Base-by-base conservation (phyloP, 2,329 filamentous ascomycete species). In the Lecanicillium sp. region DNA sequence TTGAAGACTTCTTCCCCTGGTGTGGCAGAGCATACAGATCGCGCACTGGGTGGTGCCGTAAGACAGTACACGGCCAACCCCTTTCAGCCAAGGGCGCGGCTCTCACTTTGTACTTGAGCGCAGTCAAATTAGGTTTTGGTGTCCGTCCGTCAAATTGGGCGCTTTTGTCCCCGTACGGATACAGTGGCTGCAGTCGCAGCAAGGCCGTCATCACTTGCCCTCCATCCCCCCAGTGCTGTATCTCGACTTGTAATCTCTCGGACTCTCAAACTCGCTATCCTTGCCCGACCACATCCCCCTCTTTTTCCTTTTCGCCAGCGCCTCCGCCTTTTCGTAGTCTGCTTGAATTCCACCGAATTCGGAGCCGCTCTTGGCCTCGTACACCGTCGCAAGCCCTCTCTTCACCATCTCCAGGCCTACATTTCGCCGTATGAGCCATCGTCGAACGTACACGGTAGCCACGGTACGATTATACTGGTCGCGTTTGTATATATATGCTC, bases 391-490 rank as follows among this genome's bases (percentile, higher is more conserved):
- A 46, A 94, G 64, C 1, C 92, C 92, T 16, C 67, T 71, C 63
- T 79, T 85, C 45, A 98, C 63, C 89, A 98, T 94, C 59, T 94
- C 84, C 44, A 89, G 64, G 3, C 90, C 88, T 5, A 98, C 84
- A 58, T 98, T 89, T 42, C 74, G 75, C 48, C 78, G 79, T 43
- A 85, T 70, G 9, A 86, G 60, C 50, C 79, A 73, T 40, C 70
- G 73, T 34, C 86, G 75, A 22, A 90, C 76, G 51, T 78, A 85
- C 1, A 90, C 90, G 1, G 85, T 92, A 13, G 83, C 88, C 2
- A 98, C 87, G 5, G 94, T 79, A 33, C 92, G 81, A 47, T 89
- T 83, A 59, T 96, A 98, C 56, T 96, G 92, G 58, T 98, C 94
- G 38, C 80, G 76, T 43, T 79, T 80, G 62, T 89, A 86, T 37